Conservation (phyloP, 2,329 filamentous ascomycete species). For the Cercospora beticola region DNA sequence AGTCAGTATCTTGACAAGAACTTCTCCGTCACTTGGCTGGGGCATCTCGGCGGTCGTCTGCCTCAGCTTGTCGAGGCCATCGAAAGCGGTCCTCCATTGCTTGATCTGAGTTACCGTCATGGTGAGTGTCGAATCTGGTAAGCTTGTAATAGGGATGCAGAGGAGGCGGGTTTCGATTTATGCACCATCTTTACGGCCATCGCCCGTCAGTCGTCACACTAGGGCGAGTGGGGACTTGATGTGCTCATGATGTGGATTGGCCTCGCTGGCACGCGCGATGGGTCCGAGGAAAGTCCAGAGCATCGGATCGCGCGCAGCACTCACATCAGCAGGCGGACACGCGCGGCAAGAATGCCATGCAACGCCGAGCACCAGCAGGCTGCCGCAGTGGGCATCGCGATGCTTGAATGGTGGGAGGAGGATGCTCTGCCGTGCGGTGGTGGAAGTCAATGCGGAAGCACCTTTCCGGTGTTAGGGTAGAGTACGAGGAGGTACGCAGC, state of each 20-base stretch:
- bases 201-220: not conserved
- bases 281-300: not conserved
- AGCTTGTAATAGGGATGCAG: not conserved
- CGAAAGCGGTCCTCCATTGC: slow-evolving; percentile 44
- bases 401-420: not conserved
- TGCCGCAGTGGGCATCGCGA: not conserved
- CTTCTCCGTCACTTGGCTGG: slow-evolving; percentile 43
- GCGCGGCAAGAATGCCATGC: not conserved
- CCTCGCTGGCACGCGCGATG: not conserved
- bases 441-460: not conserved
- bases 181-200: not conserved
- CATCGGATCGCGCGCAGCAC: not conserved
- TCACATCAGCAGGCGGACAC: not conserved
- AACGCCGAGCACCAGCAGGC: not conserved
- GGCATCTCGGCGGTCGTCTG: slow-evolving; percentile 39
- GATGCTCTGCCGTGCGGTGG: not conserved
- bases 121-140: not conserved
- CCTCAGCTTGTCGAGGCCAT: slow-evolving; percentile 45
- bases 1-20: slow-evolving; percentile 53
- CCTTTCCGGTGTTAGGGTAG: too few relatives aligned
- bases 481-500: too few relatives aligned
- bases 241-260: not conserved
- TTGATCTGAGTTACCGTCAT: slow-evolving; percentile 17
- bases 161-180: not conserved
- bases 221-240: not conserved